A percentile compares a stretch with the other conserved stretches of the same genome.
Conservation (phyloP, 2,329 filamentous ascomycete species). For the Zymoseptoria crescenta region DNA sequence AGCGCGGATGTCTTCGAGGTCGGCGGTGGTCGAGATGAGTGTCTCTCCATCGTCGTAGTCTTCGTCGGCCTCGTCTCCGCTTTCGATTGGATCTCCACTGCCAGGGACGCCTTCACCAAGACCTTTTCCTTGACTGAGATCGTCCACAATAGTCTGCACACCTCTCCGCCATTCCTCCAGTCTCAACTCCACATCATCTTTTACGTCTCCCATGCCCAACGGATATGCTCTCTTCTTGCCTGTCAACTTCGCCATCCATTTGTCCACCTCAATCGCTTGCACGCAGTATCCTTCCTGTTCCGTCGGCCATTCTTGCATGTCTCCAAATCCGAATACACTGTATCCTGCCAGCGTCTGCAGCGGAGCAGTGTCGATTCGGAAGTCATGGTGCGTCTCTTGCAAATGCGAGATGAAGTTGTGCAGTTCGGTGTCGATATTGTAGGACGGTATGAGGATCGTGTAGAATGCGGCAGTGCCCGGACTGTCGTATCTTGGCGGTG, state of each 20-base stretch:
- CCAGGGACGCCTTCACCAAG: conserved; percentile 63
- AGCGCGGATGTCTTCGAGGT: conserved; percentile 69
- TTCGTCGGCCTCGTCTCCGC: conserved; percentile 64
- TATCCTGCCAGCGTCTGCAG: conserved; percentile 72
- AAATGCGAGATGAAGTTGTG: conserved; percentile 82
- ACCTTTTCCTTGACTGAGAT: conserved; percentile 46
- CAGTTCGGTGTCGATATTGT: conserved; percentile 90
- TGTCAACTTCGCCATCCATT: conserved; percentile 95
- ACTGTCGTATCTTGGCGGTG: conserved; percentile 61
- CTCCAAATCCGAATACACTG: conserved; percentile 88
- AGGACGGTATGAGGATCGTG: conserved; percentile 76
- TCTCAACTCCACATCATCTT: conserved; percentile 50
- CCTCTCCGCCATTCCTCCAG: conserved; percentile 73
- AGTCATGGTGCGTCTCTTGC: conserved; percentile 90
- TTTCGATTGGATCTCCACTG: conserved; percentile 77
- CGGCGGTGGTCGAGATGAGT: conserved; percentile 38
- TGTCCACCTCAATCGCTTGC: conserved; percentile 83
- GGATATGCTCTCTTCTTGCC: conserved; percentile 80
- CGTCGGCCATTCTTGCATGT: conserved; percentile 83
- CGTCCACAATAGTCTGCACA: conserved; percentile 61
- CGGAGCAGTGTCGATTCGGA: conserved; percentile 85
- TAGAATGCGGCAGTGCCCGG: conserved; percentile 61
- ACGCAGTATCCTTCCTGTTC: conserved; percentile 88
- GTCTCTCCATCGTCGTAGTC: conserved; percentile 43
- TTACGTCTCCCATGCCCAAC: conserved; percentile 79